Percentiles rank a stretch among this genome's conserved stretches.
Conservation (phyloP, 805 yeast genomes). For the Wickerhamomyces chambardii region DNA sequence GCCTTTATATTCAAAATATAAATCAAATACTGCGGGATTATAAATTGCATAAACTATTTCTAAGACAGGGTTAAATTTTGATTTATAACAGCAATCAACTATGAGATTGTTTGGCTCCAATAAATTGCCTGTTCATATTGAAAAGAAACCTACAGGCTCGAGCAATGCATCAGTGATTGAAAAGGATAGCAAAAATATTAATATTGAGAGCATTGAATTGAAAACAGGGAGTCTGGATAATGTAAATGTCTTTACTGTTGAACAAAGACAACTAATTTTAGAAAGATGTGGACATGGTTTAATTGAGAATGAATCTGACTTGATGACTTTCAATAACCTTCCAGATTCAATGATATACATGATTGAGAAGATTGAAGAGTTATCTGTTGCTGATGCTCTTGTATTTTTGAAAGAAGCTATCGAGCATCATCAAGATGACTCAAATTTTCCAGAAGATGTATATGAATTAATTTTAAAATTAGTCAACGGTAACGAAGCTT, state of each 20-base stretch:
- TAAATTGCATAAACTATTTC: no score
- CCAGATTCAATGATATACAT: slow-evolving; percentile 23
- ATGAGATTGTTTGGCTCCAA: no score
- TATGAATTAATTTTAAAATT: slow-evolving; percentile 24
- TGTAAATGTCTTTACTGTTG: slow-evolving; percentile 1
- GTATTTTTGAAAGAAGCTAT: slow-evolving; percentile 25
- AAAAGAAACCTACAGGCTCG: no score
- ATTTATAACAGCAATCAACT: no score
- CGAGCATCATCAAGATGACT: slow-evolving; percentile 35
- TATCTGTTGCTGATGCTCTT: slow-evolving; percentile 28
- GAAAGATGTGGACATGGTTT: slow-evolving; percentile 6
- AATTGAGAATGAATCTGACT: slow-evolving; percentile 7
- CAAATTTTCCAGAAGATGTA: slow-evolving; percentile 32
- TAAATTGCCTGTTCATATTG: no score
- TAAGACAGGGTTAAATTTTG: no score
- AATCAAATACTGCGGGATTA: no score
- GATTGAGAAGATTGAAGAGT: slow-evolving; percentile 27
- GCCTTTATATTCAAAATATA: no score
- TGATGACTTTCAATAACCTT: slow-evolving; percentile 6
- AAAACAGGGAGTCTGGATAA: slow-evolving; percentile 1
- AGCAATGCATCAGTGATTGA: no score
- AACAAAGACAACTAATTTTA: slow-evolving; percentile 5
- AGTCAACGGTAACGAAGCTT: slow-evolving; percentile 16
- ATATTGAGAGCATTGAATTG: slow-evolving; percentile 4
- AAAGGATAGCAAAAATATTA: not conserved